Base-by-base conservation (phyloP, 768 basidiomycete species). In the Boletus vermiculosoides region DNA sequence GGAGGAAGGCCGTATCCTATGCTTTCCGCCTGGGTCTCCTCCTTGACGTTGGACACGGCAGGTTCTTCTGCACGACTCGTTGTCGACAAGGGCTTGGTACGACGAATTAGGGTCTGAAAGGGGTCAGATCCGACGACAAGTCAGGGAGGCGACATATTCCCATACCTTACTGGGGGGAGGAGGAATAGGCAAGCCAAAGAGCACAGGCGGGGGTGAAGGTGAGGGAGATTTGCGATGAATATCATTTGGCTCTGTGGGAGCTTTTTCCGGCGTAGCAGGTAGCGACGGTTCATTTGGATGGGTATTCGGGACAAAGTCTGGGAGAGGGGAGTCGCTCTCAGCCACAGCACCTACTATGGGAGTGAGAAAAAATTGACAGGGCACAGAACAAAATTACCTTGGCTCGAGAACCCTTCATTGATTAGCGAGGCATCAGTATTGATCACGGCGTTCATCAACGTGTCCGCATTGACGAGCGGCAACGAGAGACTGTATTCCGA, bases 231-330 rank as follows among this genome's bases (percentile, higher is more conserved):
- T 54, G 28, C 13, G 48, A 33, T 12, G 25, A 46, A 34, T 18
- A 25, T 57, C 58, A 30, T 47, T 36, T 2, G 70, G 41, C 64
- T 68, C 36, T 61, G 15, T 59, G 20, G 47, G 41, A 44, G 45
- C 65, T 60, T 55, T 52, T 31, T 56, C 50, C 33, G 46, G 53
- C 10, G 42, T 36, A 15, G 54, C 50, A 37, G 76, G 70, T 9
- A 77, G 56, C 5, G 81, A 78, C 0, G 79, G 78, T 58, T 86
- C 85, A 20, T 78, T 75, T 3, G 78, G 74, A 58, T 77, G 76
- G 0, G 83, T 80, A 56, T 84, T 86, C 5, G 80, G 80, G 12
- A 85, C 71, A 37, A 76, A 72, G 45, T 80, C 76, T 1, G 83
- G 83, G 0, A 82, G 71, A 10, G 77, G 67, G 4, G 80, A 78